phyloP scores from a whole-genome alignment of 345 rosid genomes.

The Populus pruinosa region DNA sequence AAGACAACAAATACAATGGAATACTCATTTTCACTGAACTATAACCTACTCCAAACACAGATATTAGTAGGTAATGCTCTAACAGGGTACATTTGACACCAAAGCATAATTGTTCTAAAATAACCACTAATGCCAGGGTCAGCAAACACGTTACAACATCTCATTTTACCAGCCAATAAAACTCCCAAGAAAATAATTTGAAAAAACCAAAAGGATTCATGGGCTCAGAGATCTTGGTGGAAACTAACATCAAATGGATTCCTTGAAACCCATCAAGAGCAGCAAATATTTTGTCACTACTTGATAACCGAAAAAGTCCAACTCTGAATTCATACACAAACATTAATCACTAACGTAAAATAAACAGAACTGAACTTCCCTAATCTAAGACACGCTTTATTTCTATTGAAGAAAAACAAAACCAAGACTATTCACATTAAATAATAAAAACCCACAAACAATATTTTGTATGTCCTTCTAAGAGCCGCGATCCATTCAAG shows the following conservation, averaged over 20 bases:
- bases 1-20: neutral
- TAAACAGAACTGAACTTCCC: neutral
- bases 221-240: conserved; percentile 24
- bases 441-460: neutral
- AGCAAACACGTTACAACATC: too few species aligned
- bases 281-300: conserved; percentile 10
- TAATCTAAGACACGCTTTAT: neutral
- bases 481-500: too few species aligned
- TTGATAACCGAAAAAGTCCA: neutral
- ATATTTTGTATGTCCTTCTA: too few species aligned
- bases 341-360: neutral
- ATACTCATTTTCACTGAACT: neutral
- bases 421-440: neutral
- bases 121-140: neutral
- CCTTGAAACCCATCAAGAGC: conserved; percentile 20
- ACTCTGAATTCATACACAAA: neutral
- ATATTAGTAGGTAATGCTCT: neutral
- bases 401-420: neutral
- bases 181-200: neutral
- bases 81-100: neutral
- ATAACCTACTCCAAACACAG: neutral
- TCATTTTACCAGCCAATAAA: neutral
- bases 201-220: neutral
- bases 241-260: conserved; percentile 6
- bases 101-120: neutral